A percentile compares a stretch with the other conserved stretches of the same genome.
Conservation (phyloP, 2,329 filamentous ascomycete genomes). For the Alternaria tenuissima region DNA sequence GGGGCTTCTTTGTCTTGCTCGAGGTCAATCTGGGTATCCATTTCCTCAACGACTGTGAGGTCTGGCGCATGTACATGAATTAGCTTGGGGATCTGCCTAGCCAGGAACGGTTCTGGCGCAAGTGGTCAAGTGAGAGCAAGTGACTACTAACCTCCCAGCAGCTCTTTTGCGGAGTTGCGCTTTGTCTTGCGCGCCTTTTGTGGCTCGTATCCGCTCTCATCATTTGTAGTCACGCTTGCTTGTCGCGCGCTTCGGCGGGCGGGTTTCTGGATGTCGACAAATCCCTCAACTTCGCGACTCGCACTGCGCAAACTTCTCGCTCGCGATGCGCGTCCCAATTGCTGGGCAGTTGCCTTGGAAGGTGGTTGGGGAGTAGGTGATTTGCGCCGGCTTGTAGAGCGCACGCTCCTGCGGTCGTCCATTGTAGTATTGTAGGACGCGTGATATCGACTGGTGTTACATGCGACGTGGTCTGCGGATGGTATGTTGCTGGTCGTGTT, state of each 20-base stretch:
- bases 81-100: conserved; percentile 16
- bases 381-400: conserved; percentile 45
- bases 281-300: conserved; percentile 49
- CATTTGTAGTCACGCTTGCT: conserved; percentile 37
- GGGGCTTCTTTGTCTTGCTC: conserved; percentile 25
- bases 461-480: conserved; percentile 16
- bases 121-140: not conserved
- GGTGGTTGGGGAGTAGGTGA: conserved; percentile 43
- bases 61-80: conserved; percentile 29
- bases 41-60: conserved; percentile 46
- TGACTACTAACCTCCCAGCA: conserved; percentile 39
- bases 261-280: conserved; percentile 27
- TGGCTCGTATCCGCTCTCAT: conserved; percentile 32
- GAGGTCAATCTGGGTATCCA: conserved; percentile 33
- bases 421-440: conserved; percentile 25
- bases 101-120: not conserved
- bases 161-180: conserved; percentile 33
- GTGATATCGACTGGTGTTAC: conserved; percentile 4
- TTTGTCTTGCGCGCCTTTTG: conserved; percentile 29
- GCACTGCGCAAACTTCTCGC: conserved; percentile 49
- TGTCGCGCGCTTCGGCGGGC: conserved; percentile 40
- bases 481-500: conserved; percentile 5
- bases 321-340: conserved; percentile 35
- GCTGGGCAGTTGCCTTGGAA: conserved; percentile 27
- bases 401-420: conserved; percentile 45